Evolutionary conservation across 345 rosid species (phyloP).

Genomic region (Mercurialis annua): DNA sequence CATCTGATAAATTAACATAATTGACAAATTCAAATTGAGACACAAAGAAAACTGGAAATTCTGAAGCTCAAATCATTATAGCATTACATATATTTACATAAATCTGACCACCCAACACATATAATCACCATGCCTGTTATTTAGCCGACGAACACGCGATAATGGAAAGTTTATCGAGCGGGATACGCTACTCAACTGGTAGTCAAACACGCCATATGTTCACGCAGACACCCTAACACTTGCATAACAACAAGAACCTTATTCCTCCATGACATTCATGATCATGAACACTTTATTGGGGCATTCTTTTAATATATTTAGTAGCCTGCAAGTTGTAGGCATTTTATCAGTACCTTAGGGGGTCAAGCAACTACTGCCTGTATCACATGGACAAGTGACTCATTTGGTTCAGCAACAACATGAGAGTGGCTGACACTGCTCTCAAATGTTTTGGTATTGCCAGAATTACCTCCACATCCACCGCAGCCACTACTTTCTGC

Average conservation of each 20-base stretch:
- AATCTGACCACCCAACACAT: no score
- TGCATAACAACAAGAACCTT: background rate
- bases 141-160: no score
- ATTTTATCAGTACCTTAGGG: background rate
- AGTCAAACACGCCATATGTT: no score
- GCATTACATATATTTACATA: no score
- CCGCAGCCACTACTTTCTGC: background rate
- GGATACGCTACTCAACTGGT: no score
- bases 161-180: no score
- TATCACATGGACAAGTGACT: background rate
- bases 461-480: background rate
- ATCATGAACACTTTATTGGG: background rate
- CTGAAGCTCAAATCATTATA: no score
- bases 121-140: no score
- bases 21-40: no score
- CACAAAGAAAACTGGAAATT: no score
- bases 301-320: background rate
- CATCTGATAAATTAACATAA: no score
- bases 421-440: background rate
- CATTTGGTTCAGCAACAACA: background rate
- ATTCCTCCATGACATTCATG: constrained; percentile 1
- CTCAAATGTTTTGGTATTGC: background rate
- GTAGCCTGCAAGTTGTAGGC: background rate
- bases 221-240: background rate
- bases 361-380: constrained; percentile 5